phyloP scores from a whole-genome alignment of 2,329 filamentous ascomycete genomes.

The Apiospora aurea region DNA sequence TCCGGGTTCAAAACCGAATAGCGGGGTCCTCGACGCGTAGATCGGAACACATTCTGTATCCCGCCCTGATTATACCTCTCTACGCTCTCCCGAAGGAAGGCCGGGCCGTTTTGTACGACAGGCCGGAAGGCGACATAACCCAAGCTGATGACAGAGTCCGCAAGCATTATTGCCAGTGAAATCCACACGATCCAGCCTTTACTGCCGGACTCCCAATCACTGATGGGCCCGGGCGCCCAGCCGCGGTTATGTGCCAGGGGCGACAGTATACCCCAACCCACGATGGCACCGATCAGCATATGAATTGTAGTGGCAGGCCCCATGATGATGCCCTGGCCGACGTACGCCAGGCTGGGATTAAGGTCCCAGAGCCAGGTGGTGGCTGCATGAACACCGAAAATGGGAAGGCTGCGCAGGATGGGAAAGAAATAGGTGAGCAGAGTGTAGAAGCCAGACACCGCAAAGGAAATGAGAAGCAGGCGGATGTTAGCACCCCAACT shows the following conservation, averaged over 20 bases:
- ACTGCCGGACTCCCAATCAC: conserved; percentile 89
- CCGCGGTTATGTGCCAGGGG: conserved; percentile 84
- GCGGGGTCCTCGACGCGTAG: conserved; percentile 35
- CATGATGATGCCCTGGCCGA: conserved; percentile 99
- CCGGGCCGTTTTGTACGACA: conserved; percentile 54
- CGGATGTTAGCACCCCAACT: conserved; percentile 58
- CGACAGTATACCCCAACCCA: conserved; percentile 92
- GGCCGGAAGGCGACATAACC: conserved; percentile 77
- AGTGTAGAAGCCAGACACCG: conserved; percentile 71
- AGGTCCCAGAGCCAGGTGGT: conserved; percentile 91
- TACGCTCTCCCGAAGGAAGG: conserved; percentile 33
- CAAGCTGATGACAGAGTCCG: conserved; percentile 88
- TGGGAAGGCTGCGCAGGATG: conserved; percentile 80
- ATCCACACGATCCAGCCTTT: conserved; percentile 99
- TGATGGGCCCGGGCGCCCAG: conserved; percentile 88
- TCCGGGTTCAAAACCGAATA: conserved; percentile 36
- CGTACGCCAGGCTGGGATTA: conserved; percentile 95
- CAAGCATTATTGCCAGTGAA: conserved; percentile 94
- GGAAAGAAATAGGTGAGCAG: conserved; percentile 91
- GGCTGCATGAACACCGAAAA: conserved; percentile 80
- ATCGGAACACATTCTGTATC: conserved; percentile 34
- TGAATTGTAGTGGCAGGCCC: conserved; percentile 92
- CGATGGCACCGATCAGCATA: conserved; percentile 87
- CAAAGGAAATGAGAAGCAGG: conserved; percentile 63
- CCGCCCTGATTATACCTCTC: conserved; percentile 34